phyloP scores from a whole-genome alignment of 768 basidiomycete genomes.

The Trametes sanguinea region DNA sequence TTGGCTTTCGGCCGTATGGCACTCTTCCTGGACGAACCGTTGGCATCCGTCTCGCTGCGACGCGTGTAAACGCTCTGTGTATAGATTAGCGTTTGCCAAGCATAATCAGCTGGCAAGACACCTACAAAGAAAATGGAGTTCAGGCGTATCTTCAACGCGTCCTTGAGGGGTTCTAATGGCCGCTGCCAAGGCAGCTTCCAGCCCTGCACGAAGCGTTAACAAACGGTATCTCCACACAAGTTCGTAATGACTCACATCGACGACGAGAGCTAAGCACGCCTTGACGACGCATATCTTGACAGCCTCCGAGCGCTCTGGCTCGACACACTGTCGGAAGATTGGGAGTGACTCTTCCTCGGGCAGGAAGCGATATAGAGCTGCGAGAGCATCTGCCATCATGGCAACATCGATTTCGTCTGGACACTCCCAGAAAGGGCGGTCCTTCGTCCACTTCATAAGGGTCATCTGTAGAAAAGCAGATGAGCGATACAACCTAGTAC shows the following conservation, averaged over 20 bases:
- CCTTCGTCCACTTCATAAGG: constrained; percentile 36
- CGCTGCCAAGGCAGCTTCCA: constrained; percentile 58
- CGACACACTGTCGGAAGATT: constrained; percentile 65
- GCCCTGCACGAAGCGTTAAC: constrained; percentile 45
- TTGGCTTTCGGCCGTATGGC: constrained; percentile 63
- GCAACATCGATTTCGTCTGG: constrained; percentile 74
- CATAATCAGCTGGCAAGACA: neutral
- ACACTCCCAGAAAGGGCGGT: constrained; percentile 67
- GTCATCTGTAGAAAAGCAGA: constrained; percentile 22
- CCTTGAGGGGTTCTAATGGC: constrained; percentile 50
- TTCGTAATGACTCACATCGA: constrained; percentile 51
- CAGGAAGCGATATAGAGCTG: constrained; percentile 70
- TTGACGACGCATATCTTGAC: constrained; percentile 78
- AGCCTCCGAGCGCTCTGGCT: constrained; percentile 77
- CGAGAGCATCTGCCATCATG: constrained; percentile 73
- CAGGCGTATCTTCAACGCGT: constrained; percentile 48
- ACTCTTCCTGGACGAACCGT: constrained; percentile 54
- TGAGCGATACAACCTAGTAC: constrained; percentile 1
- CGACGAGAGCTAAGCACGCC: constrained; percentile 65
- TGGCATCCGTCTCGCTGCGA: constrained; percentile 62
- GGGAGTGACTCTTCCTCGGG: constrained; percentile 60
- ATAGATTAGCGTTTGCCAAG: too few species aligned
- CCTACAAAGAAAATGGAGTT: constrained; percentile 59
- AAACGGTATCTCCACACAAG: neutral
- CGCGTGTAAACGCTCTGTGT: constrained; percentile 39